phyloP scores from a whole-genome alignment of 2,329 filamentous ascomycete species.

The Proliferodiscus dingleyae region DNA sequence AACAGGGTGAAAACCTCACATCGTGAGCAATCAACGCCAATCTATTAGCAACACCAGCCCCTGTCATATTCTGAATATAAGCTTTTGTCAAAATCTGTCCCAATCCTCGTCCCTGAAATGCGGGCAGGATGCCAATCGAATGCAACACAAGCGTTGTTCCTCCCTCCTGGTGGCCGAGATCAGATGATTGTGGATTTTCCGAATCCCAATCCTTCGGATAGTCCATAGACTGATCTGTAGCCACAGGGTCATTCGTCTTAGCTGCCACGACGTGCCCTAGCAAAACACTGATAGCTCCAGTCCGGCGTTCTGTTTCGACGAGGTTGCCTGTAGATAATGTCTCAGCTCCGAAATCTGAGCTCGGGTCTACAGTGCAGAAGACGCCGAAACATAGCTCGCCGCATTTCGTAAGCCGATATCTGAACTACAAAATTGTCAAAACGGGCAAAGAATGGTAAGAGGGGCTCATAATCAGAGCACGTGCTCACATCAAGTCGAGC shows the following conservation, averaged over 20 bases:
- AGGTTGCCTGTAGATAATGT: constrained; percentile 51
- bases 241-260: constrained; percentile 54
- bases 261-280: constrained; percentile 77
- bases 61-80: constrained; percentile 72
- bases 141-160: constrained; percentile 77
- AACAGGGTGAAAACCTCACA: constrained; percentile 34
- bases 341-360: constrained; percentile 44
- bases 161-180: constrained; percentile 64
- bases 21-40: constrained; percentile 75
- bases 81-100: constrained; percentile 69
- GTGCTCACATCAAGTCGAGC: constrained; percentile 4
- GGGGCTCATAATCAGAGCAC: constrained; percentile 8
- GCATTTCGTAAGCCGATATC: constrained; percentile 70
- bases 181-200: constrained; percentile 38
- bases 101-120: constrained; percentile 68
- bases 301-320: constrained; percentile 54
- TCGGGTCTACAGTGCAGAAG: constrained; percentile 60
- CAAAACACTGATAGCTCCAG: constrained; percentile 55
- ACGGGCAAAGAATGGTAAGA: neutral
- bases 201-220: constrained; percentile 63
- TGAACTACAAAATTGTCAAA: constrained; percentile 48
- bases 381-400: constrained; percentile 75
- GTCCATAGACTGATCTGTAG: constrained; percentile 74
- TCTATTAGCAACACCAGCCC: constrained; percentile 63
- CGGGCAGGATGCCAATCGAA: constrained; percentile 73